A percentile compares a stretch with the other conserved stretches of the same genome.
phyloP scores from a whole-genome alignment of 2,329 filamentous ascomycete genomes.

The Alternaria incomplexa region DNA sequence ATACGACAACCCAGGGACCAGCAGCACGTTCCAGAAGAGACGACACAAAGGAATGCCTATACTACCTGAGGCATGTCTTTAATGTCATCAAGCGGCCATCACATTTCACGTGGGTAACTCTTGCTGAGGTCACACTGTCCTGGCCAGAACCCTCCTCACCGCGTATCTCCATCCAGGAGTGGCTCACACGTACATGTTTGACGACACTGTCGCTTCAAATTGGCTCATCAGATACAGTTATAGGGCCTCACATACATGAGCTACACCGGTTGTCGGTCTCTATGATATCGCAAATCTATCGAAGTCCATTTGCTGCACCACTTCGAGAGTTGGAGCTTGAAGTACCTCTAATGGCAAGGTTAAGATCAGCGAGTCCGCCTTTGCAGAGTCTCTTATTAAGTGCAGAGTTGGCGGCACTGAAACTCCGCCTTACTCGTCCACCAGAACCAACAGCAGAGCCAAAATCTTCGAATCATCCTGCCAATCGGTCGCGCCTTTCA shows the following conservation, averaged over 20 bases:
- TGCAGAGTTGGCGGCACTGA: constrained; percentile 76
- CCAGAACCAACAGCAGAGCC: constrained; percentile 26
- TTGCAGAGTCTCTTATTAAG: constrained; percentile 81
- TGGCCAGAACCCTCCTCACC: constrained; percentile 57
- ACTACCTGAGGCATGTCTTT: constrained; percentile 76
- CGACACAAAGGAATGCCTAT: constrained; percentile 77
- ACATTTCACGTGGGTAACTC: constrained; percentile 71
- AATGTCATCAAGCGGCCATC: constrained; percentile 74
- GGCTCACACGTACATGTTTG: constrained; percentile 71
- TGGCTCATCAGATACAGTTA: constrained; percentile 35
- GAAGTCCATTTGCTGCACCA: constrained; percentile 65
- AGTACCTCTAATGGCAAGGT: constrained; percentile 70
- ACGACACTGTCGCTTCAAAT: constrained; percentile 61
- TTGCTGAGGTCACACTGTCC: constrained; percentile 67
- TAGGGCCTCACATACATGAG: constrained; percentile 61
- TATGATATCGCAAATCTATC: constrained; percentile 68
- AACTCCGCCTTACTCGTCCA: constrained; percentile 56
- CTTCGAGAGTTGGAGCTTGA: constrained; percentile 73
- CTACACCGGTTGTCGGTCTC: constrained; percentile 74
- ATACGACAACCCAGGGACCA: not conserved
- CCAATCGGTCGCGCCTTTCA: constrained; percentile 40
- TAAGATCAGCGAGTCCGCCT: constrained; percentile 65
- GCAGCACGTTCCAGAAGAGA: constrained; percentile 48
- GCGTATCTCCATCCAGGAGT: constrained; percentile 64
- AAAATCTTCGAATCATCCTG: constrained; percentile 23